A percentile compares a stretch with the other conserved stretches of the same genome.
Conservation (phyloP, 2,329 filamentous ascomycete genomes). For the Diaporthe sp. region DNA sequence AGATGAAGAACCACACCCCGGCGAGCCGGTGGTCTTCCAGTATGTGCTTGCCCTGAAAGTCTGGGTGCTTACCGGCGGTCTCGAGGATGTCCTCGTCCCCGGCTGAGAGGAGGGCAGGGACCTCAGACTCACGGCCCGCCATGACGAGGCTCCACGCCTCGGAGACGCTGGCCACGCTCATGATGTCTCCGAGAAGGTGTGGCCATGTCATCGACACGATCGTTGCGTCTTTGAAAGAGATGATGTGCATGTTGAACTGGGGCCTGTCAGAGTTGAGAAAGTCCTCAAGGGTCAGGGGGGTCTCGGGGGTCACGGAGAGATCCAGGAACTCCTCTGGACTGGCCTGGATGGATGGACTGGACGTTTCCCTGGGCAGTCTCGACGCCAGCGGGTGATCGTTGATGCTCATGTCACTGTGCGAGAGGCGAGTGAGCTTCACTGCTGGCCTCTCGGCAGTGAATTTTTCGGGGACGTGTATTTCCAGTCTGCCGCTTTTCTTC, state of each 20-base stretch:
- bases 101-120: slow-evolving; percentile 6
- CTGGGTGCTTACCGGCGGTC: not conserved
- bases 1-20: not conserved
- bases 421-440: slow-evolving; percentile 50
- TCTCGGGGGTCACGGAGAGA: slow-evolving; percentile 43
- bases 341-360: slow-evolving; percentile 46
- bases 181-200: slow-evolving; percentile 58
- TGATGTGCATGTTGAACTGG: slow-evolving; percentile 57
- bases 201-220: slow-evolving; percentile 56
- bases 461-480: slow-evolving; percentile 56
- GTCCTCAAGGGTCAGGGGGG: slow-evolving; percentile 50
- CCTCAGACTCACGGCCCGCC: slow-evolving; percentile 16
- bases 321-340: slow-evolving; percentile 45
- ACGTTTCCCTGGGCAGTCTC: slow-evolving; percentile 47
- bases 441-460: slow-evolving; percentile 54
- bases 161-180: slow-evolving; percentile 54
- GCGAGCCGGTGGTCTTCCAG: not conserved
- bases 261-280: slow-evolving; percentile 56
- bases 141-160: slow-evolving; percentile 55
- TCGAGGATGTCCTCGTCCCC: not conserved
- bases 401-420: slow-evolving; percentile 47
- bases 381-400: slow-evolving; percentile 53
- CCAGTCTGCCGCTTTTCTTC: slow-evolving; percentile 50
- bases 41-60: slow-evolving; percentile 4
- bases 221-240: slow-evolving; percentile 58